Conservation (phyloP, 2,329 filamentous ascomycete genomes). For the Aphanocladium album region DNA sequence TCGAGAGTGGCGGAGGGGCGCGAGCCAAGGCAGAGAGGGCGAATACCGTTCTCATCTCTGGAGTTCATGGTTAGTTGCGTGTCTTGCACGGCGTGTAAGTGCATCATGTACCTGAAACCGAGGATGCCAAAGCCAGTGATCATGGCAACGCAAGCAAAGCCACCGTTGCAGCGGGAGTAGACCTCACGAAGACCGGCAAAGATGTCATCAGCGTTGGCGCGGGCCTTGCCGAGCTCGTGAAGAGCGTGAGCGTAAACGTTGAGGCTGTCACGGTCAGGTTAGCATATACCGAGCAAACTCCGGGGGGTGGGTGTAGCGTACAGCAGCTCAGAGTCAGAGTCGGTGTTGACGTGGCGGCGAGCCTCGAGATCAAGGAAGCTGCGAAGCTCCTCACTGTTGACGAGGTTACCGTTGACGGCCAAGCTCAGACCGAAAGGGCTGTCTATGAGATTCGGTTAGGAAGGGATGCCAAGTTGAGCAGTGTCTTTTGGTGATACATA, state of each 20-base stretch:
- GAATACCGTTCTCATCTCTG: slow-evolving; percentile 58
- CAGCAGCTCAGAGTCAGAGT: slow-evolving; percentile 82
- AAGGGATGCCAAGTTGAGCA: background rate
- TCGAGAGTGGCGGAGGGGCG: slow-evolving; percentile 59
- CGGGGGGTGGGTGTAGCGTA: slow-evolving; percentile 3
- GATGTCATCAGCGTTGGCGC: slow-evolving; percentile 72
- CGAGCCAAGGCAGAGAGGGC: slow-evolving; percentile 74
- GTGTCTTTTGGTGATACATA: background rate
- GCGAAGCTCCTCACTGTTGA: slow-evolving; percentile 67
- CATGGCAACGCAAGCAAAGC: slow-evolving; percentile 78
- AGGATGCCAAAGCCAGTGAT: slow-evolving; percentile 75
- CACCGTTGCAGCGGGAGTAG: slow-evolving; percentile 68
- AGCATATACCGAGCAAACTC: background rate
- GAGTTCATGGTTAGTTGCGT: slow-evolving; percentile 43
- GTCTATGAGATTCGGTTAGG: slow-evolving; percentile 46
- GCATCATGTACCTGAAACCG: slow-evolving; percentile 53
- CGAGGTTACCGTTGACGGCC: slow-evolving; percentile 83
- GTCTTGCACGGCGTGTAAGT: background rate
- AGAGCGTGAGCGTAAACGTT: slow-evolving; percentile 84
- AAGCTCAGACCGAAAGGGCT: slow-evolving; percentile 53
- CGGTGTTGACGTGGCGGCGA: slow-evolving; percentile 83
- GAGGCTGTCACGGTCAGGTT: slow-evolving; percentile 38
- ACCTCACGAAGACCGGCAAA: slow-evolving; percentile 67
- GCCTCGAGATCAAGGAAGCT: slow-evolving; percentile 70
- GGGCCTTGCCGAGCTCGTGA: slow-evolving; percentile 73